These are phyloP conservation scores for Ceriops tagal DNA, from an alignment of 345 rosid genomes.

Conservation along the genomic window DNA sequence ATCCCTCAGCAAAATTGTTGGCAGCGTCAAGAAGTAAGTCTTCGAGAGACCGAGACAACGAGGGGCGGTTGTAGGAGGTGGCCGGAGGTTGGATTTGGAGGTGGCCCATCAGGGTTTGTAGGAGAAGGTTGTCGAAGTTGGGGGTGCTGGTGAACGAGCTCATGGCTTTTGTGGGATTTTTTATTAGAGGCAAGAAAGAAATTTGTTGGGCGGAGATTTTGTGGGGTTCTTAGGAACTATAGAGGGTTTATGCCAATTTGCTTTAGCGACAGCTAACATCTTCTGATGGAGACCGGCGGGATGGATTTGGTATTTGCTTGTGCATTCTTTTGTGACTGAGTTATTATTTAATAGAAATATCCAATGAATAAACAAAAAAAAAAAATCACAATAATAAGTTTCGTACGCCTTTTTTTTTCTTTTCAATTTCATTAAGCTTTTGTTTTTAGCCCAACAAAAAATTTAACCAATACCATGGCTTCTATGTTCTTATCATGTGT, in stretches of 20 bases:
- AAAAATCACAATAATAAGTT: background rate
- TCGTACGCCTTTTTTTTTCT: too few species aligned
- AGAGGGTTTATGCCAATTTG: background rate
- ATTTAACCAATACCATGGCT: too few species aligned
- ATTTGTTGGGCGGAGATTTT: background rate
- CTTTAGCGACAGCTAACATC: too few species aligned
- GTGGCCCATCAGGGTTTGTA: constrained; percentile 77
- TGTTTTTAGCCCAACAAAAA: too few species aligned
- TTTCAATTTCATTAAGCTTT: too few species aligned
- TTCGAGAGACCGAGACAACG: constrained; percentile 70
- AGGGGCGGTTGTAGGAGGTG: constrained; percentile 36
- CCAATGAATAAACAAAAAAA: background rate
- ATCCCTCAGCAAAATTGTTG: constrained; percentile 39
- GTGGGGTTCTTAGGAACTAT: background rate
- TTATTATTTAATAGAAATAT: too few species aligned
- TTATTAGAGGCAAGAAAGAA: background rate
- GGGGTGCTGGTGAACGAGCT: constrained; percentile 52
- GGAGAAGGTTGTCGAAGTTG: constrained; percentile 62
- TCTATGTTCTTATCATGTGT: too few species aligned
- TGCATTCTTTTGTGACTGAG: background rate
- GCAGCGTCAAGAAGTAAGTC: constrained; percentile 67
- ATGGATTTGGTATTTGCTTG: too few species aligned
- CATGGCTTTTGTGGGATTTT: constrained; percentile 30
- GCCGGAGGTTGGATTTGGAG: constrained; percentile 67
- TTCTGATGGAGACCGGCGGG: too few species aligned